Evolutionary conservation across 352 stramenopile species (phyloP).

Genomic region (Saprolegnia parasitica): DNA sequence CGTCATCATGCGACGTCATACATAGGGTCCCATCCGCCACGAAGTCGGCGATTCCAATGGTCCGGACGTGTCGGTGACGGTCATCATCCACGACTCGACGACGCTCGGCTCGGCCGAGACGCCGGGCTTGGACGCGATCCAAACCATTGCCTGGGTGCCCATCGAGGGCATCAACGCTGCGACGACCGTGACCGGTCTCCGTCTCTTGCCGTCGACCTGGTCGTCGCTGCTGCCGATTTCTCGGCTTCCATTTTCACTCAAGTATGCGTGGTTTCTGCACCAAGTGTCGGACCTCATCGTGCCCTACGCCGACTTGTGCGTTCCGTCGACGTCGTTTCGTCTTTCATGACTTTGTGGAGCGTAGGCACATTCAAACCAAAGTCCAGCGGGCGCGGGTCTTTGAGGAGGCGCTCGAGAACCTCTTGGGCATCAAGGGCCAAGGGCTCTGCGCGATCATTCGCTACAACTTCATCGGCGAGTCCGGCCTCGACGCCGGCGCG

Average conservation of each 20-base stretch:
- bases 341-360: neutral
- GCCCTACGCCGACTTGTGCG: slow-evolving; percentile 59
- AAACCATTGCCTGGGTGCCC: slow-evolving; percentile 39
- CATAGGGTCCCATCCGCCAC: neutral
- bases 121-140: slow-evolving; percentile 30
- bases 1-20: neutral
- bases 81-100: slow-evolving; percentile 11
- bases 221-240: slow-evolving; percentile 33
- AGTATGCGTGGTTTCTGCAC: slow-evolving; percentile 82
- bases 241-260: slow-evolving; percentile 65
- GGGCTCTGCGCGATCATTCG: slow-evolving; percentile 76
- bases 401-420: slow-evolving; percentile 76
- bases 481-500: slow-evolving; percentile 69
- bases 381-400: slow-evolving; percentile 70
- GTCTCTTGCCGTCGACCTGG: slow-evolving; percentile 47
- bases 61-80: neutral
- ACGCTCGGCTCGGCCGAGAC: slow-evolving; percentile 42
- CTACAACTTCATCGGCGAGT: slow-evolving; percentile 82
- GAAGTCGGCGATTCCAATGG: neutral
- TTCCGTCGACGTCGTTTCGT: neutral
- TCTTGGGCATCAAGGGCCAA: slow-evolving; percentile 73
- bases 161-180: slow-evolving; percentile 55
- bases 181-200: slow-evolving; percentile 54
- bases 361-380: slow-evolving; percentile 64
- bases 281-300: slow-evolving; percentile 55